Evolutionary conservation across 352 stramenopile genomes (phyloP), one percentile per base, ranked within the genome.

Genomic region (Globisporangium nodosum): DNA sequence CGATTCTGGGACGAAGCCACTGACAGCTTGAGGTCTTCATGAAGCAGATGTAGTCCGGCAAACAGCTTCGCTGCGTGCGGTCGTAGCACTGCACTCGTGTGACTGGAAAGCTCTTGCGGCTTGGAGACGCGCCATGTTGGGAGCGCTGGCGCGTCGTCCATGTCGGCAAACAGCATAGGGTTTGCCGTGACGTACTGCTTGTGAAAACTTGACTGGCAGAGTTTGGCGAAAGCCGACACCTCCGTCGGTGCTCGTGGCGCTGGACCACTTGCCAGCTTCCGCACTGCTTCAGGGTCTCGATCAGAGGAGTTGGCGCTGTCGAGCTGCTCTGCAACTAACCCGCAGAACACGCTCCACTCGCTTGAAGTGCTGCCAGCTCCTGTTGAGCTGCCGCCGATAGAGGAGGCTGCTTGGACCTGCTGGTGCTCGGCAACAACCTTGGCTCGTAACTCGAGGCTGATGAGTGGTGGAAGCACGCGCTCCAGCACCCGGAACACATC

Each of bases 21-120:
- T 11, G 81, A 89, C 16, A 92, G 59, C 51, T 79, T 85, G 0
- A 81, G 52, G 35, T 93, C 81, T 79, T 93, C 81, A 43, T 87
- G 71, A 5, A 90, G 55, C 31, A 92, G 67, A 42, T 93, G 84
- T 31, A 93, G 60, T 0, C 66, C 77, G 0, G 60, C 59, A 70
- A 88, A 81, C n/a, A 87, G 65, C 2, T 21, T 35, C 31, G 49
- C 30, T 27, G 31, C 16, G 21, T 53, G 40, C 5, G 48, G 3
- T 43, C 45, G 45, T n/a, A 65, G 21, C 18, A 49, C 18, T 7
- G 15, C 48, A 20, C 21, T 1, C 30, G 33, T 12, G 8, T n/a
- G 35, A 20, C 47, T 45, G 54, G 33, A 48, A 2, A 2, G 24
- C 43, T 7, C n/a, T 20, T 33, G 15, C 3, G 20, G 6, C 24